Conservation (phyloP, 2,329 filamentous ascomycete species). For the Periconia sp. region DNA sequence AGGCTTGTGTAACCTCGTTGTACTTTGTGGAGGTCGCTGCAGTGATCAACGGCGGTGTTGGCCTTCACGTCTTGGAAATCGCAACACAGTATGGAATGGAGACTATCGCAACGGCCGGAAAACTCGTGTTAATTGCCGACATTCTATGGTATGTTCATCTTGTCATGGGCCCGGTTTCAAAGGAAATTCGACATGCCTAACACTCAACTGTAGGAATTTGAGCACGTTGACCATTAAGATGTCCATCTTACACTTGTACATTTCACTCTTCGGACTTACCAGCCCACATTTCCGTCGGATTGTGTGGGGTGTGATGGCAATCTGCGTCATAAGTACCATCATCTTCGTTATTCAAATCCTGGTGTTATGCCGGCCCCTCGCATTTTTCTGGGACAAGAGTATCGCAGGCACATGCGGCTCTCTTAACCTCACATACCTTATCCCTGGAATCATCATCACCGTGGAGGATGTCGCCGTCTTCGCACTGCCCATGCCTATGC, state of each 20-base stretch:
- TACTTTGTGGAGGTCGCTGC: slow-evolving; percentile 2
- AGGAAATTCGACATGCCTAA: neutral
- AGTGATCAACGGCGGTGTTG: slow-evolving; percentile 7
- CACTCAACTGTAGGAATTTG: slow-evolving; percentile 1
- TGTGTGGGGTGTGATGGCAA: slow-evolving; percentile 1
- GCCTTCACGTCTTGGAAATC: slow-evolving; percentile 8
- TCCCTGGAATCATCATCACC: slow-evolving; percentile 11
- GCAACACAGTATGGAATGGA: slow-evolving; percentile 4
- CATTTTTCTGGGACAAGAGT: slow-evolving; percentile 13
- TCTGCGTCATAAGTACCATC: slow-evolving; percentile 1
- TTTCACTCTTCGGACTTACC: slow-evolving; percentile 5
- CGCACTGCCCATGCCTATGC: slow-evolving; percentile 10
- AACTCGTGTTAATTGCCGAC: slow-evolving; percentile 9
- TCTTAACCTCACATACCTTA: slow-evolving; percentile 11
- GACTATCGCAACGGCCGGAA: slow-evolving; percentile 8
- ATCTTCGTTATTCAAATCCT: slow-evolving; percentile 9
- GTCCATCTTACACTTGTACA: slow-evolving; percentile 11
- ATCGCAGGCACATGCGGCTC: slow-evolving; percentile 6
- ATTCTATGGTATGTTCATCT: slow-evolving; percentile 9
- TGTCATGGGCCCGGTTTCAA: neutral
- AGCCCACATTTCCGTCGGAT: slow-evolving; percentile 3
- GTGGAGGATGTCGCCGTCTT: slow-evolving; percentile 9
- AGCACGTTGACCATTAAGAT: slow-evolving; percentile 7
- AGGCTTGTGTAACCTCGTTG: neutral
- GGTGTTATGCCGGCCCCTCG: slow-evolving; percentile 8